Evolutionary conservation across 225 moss, liverwort and hornwort genomes (phyloP).

Genomic region (Antitrichia curtipendula): DNA sequence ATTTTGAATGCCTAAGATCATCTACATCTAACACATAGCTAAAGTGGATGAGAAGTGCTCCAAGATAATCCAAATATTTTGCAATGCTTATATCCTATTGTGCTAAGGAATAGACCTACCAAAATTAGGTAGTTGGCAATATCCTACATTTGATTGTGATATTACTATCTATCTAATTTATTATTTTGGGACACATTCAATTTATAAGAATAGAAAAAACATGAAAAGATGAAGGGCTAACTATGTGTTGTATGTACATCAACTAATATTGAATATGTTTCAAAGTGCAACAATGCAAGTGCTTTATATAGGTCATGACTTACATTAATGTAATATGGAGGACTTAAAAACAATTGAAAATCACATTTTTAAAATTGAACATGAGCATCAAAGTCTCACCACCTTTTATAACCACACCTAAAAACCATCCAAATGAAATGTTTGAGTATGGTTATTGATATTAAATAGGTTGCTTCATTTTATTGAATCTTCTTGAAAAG

Average conservation of each 20-base stretch:
- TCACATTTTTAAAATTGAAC: background rate
- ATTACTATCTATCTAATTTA: background rate
- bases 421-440: background rate
- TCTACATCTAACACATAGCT: background rate
- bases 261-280: background rate
- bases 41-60: background rate
- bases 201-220: background rate
- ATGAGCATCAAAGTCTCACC: background rate
- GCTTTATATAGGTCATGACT: rapidly evolving
- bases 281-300: rapidly evolving
- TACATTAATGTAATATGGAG: rapidly evolving
- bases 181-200: background rate
- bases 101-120: background rate
- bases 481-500: background rate
- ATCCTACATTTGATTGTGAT: background rate
- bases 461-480: too few species aligned
- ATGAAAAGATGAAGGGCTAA: background rate
- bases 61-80: background rate
- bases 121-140: background rate
- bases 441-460: background rate
- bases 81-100: background rate
- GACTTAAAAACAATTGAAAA: background rate
- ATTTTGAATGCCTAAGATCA: background rate
- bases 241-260: background rate
- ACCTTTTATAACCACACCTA: background rate